phyloP scores from a whole-genome alignment of 129 eudicot genomes.

The Chrysanthemum seticuspe region DNA sequence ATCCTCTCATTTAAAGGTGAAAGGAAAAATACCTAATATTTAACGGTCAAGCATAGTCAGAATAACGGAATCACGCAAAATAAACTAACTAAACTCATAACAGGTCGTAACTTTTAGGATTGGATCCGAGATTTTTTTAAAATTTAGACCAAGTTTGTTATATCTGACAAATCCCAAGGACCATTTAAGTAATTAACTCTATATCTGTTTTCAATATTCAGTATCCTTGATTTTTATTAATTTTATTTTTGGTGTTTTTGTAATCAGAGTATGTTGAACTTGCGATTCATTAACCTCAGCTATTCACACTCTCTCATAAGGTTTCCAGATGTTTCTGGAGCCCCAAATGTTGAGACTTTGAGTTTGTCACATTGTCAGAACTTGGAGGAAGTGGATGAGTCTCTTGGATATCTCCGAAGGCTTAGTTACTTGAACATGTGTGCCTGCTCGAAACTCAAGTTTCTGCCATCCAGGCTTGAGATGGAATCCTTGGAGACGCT shows the following conservation, averaged over 20 bases:
- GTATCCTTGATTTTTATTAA: too few species aligned
- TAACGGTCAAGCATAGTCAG: too few species aligned
- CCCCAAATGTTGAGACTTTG: neutral
- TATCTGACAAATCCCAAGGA: too few species aligned
- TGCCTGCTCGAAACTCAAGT: neutral
- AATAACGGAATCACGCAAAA: too few species aligned
- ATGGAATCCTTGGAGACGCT: neutral
- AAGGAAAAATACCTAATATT: too few species aligned
- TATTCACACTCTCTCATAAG: neutral
- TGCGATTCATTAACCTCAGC: neutral
- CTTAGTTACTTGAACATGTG: neutral
- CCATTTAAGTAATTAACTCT: too few species aligned
- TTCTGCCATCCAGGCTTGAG: neutral
- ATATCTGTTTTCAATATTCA: too few species aligned
- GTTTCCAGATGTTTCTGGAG: neutral
- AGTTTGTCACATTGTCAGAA: neutral
- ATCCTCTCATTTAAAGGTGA: too few species aligned
- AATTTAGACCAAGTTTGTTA: too few species aligned
- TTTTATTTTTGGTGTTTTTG: neutral
- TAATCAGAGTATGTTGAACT: neutral
- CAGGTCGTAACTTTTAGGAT: too few species aligned
- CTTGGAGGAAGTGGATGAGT: neutral
- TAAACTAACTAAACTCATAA: too few species aligned
- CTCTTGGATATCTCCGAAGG: neutral
- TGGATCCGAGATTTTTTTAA: too few species aligned